Base-by-base conservation (phyloP, 2,329 filamentous ascomycete genomes). In the Cadophora luteo-olivacea region DNA sequence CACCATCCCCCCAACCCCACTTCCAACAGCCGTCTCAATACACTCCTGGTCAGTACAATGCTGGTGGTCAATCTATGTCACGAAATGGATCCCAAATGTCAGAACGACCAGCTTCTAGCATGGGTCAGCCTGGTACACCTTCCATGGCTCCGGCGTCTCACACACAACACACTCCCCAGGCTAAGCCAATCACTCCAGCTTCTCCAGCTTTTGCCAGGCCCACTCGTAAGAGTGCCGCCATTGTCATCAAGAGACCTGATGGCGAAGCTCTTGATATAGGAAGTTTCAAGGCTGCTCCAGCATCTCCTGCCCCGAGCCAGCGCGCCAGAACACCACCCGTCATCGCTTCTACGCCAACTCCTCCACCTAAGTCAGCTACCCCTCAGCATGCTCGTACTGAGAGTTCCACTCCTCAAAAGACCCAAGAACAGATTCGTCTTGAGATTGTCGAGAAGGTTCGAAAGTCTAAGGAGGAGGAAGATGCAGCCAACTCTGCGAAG, bases 181-280 rank as follows among this genome's bases (percentile, higher is more conserved):
- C 81, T 9, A 87, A 83, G 63, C 71, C 78, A 58, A 80, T 80
- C 1, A 76, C 79, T 2, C 78, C 86, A n/a, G 80, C 80, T 69
- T 77, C 81, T 12, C 60, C 73, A 5, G 64, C 74, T 19, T 79
- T 78, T 63, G 68, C 74, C 5, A 73, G 75, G 71, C 73, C 77
- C 8, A 49, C 74, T 25, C 72, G 77, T 61, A 92, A 91, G 84
- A 93, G 88, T 80, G 89, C 89, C 60, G 89, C 91, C 0, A 91
- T 97, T 72, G 85, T 89, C 61, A 97, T 97, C 84, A 97, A 93
- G 84, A 92, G 93, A 76, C 86, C 91, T 36, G 86, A 90, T 66
- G 94, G 93, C 70, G 93, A 96, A 77, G 87, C 89, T 36, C 83
- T 97, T 14, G 89, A 93, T 74, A 86, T 84, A 82, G 92, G 83